These are phyloP conservation scores for Tetracladium setigerum DNA, from an alignment of 495 filamentous ascomycete species.

Conservation along the genomic window DNA sequence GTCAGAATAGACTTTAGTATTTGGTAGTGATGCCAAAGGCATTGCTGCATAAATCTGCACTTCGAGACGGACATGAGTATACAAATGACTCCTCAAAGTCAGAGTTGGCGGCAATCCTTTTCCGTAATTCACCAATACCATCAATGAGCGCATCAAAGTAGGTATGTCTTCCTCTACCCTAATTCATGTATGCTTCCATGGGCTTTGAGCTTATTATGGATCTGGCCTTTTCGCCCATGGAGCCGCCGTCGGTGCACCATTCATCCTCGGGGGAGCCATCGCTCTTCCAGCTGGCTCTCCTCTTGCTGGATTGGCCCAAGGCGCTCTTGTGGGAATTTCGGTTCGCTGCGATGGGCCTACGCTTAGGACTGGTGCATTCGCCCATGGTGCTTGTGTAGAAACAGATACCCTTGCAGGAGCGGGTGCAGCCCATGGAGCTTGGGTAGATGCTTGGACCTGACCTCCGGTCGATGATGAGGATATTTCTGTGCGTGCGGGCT, in stretches of 20 bases:
- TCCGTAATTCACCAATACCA: no score
- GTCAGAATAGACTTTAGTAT: no score
- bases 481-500: slow-evolving; percentile 31
- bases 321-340: slow-evolving; percentile 29
- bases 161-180: no score
- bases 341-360: neutral
- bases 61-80: no score
- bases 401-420: neutral
- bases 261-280: no score
- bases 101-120: no score
- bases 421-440: slow-evolving; percentile 23
- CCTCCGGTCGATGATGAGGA: slow-evolving; percentile 3
- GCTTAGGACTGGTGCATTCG: neutral
- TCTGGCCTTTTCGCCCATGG: slow-evolving; percentile 10
- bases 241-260: slow-evolving; percentile 10
- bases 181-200: no score
- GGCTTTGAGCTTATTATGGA: no score
- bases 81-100: no score
- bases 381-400: neutral
- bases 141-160: no score
- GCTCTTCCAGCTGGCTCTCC: slow-evolving; percentile 31
- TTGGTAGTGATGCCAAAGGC: no score
- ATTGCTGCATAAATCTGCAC: no score
- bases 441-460: slow-evolving; percentile 23
- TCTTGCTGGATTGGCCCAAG: slow-evolving; percentile 38